phyloP scores from a whole-genome alignment of 306 rosid species.

The Aeschynomene evenia region DNA sequence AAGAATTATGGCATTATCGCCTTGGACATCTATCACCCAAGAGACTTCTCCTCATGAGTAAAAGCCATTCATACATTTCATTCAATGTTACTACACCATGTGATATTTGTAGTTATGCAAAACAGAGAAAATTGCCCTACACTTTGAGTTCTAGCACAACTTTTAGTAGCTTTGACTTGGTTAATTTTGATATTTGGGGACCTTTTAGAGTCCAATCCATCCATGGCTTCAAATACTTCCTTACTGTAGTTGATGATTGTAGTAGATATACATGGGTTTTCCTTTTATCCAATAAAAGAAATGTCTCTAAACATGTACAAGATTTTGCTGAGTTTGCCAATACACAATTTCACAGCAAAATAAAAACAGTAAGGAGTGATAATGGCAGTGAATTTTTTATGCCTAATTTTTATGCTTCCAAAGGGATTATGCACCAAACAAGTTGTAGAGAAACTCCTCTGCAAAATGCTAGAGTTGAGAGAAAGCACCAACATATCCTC shows the following conservation, averaged over 20 bases:
- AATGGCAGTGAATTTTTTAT: not conserved
- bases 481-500: not conserved
- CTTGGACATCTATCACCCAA: too few species aligned
- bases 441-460: not conserved
- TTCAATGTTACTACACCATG: constrained; percentile 20
- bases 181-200: constrained; percentile 40
- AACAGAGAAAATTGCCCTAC: too few species aligned
- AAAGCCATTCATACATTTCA: too few species aligned
- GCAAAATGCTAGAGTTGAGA: not conserved
- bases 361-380: not conserved
- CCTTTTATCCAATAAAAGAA: too few species aligned
- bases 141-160: too few species aligned
- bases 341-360: not conserved
- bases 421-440: not conserved
- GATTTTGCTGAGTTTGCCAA: too few species aligned
- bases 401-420: not conserved
- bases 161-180: too few species aligned
- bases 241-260: too few species aligned
- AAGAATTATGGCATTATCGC: too few species aligned
- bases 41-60: too few species aligned
- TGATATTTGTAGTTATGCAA: constrained; percentile 47
- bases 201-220: not conserved
- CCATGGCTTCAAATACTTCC: not conserved
- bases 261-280: too few species aligned
- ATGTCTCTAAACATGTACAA: too few species aligned